Evolutionary conservation across 306 rosid species (phyloP).

Genomic region (Vigna trinervia): DNA sequence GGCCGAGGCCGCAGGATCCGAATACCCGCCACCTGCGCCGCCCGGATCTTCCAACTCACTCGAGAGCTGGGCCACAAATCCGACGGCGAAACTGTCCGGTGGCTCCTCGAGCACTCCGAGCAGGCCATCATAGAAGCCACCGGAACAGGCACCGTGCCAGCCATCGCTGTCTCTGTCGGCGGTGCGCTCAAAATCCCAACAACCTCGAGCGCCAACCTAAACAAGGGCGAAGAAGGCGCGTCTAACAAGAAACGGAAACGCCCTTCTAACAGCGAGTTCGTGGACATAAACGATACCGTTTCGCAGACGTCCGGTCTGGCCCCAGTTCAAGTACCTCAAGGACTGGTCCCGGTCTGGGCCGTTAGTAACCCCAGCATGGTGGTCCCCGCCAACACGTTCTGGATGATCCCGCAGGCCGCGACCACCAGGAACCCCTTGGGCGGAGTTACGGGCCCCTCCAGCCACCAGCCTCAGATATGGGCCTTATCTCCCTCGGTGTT

Average conservation of each 20-base stretch:
- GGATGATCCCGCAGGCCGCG: conserved; percentile 64
- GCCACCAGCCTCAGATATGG: conserved; percentile 63
- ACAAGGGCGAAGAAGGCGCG: conserved; percentile 43
- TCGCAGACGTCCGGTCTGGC: conserved; percentile 56
- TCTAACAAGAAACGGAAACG: conserved; percentile 64
- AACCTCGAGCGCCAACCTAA: conserved; percentile 43
- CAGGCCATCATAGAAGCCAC: conserved; percentile 86
- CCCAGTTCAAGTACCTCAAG: conserved; percentile 49
- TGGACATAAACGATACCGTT: conserved; percentile 63
- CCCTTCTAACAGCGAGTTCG: conserved; percentile 54
- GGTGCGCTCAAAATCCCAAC: conserved; percentile 84
- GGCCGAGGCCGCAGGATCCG: conserved; percentile 91
- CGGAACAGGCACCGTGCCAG: conserved; percentile 79
- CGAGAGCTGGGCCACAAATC: conserved; percentile 88
- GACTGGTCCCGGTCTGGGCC: conserved; percentile 77
- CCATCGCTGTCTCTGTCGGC: conserved; percentile 81
- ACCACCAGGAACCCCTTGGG: conserved; percentile 44
- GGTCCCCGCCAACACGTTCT: conserved; percentile 68
- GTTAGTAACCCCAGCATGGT: conserved; percentile 57
- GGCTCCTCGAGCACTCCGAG: conserved; percentile 83
- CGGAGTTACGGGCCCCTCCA: conserved; percentile 26
- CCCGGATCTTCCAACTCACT: conserved; percentile 81
- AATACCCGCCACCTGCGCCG: conserved; percentile 88
- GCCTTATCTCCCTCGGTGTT: conserved; percentile 59
- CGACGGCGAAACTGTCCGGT: conserved; percentile 83